phyloP scores from a whole-genome alignment of 2,329 filamentous ascomycete genomes.

The Tolypocladium pustulatum region DNA sequence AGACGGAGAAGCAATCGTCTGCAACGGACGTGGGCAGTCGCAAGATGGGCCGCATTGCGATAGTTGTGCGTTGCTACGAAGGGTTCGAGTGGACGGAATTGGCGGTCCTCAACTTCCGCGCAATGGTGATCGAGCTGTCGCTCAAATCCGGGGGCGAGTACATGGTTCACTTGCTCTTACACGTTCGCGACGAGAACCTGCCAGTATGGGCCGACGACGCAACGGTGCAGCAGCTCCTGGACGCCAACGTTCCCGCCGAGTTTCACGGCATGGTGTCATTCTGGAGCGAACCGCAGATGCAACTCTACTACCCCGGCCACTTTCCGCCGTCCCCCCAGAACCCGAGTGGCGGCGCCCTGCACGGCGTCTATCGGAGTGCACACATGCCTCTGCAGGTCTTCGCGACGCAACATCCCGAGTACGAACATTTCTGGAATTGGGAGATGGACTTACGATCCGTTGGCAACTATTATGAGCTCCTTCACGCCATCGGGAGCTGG shows the following conservation, averaged over 20 bases:
- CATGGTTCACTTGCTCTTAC: constrained; percentile 70
- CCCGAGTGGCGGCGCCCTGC: constrained; percentile 46
- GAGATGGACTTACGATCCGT: constrained; percentile 59
- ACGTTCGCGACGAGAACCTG: constrained; percentile 69
- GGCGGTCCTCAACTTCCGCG: constrained; percentile 69
- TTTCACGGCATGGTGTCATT: constrained; percentile 73
- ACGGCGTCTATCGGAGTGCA: constrained; percentile 58
- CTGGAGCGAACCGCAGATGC: constrained; percentile 81
- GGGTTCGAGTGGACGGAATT: constrained; percentile 71
- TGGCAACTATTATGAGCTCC: constrained; percentile 62
- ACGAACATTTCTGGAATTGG: constrained; percentile 60
- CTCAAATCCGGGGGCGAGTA: constrained; percentile 75
- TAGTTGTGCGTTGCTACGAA: constrained; percentile 72
- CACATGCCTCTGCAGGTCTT: constrained; percentile 57
- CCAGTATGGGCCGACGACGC: constrained; percentile 74
- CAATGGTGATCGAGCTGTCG: constrained; percentile 68
- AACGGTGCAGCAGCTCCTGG: constrained; percentile 61
- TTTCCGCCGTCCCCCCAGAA: constrained; percentile 60
- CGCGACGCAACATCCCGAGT: constrained; percentile 51
- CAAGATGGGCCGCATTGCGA: constrained; percentile 53
- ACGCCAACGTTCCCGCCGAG: constrained; percentile 55
- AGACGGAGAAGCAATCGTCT: constrained; percentile 23
- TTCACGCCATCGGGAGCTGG: constrained; percentile 57
- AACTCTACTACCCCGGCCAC: constrained; percentile 59
- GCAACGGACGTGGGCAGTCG: constrained; percentile 4